Conservation (phyloP, 805 yeast genomes). For the Wickerhamomyces mucosus region DNA sequence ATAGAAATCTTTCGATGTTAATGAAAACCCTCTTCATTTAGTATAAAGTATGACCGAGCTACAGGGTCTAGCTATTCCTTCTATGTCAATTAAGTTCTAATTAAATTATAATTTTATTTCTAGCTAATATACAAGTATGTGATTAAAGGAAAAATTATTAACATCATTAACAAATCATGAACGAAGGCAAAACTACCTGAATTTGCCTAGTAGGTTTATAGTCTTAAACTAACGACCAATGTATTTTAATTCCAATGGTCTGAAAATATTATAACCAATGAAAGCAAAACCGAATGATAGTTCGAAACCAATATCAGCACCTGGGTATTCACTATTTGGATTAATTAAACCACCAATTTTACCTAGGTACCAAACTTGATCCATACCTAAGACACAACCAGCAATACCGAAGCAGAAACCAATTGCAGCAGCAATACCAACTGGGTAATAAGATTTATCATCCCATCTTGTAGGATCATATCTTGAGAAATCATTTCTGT, state of each 20-base stretch:
- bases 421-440: slow-evolving; percentile 68
- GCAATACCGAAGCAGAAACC: slow-evolving; percentile 79
- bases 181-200: background rate
- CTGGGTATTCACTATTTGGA: slow-evolving; percentile 25
- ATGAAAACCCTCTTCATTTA: too few species aligned
- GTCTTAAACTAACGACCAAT: slow-evolving; percentile 30
- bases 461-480: slow-evolving; percentile 59
- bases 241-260: slow-evolving; percentile 66
- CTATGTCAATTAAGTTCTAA: too few species aligned
- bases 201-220: background rate
- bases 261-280: slow-evolving; percentile 44
- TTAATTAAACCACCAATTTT: slow-evolving; percentile 56
- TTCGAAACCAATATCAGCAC: slow-evolving; percentile 88
- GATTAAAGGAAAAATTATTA: too few species aligned
- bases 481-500: slow-evolving; percentile 48
- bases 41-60: too few species aligned
- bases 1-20: too few species aligned
- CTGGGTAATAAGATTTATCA: slow-evolving; percentile 50
- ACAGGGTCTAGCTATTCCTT: too few species aligned
- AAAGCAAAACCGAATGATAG: slow-evolving; percentile 62
- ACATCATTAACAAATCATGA: background rate
- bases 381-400: slow-evolving; percentile 84
- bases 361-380: slow-evolving; percentile 78
- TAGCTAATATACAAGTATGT: too few species aligned
- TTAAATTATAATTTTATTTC: too few species aligned